A percentile compares a stretch with the other conserved stretches of the same genome.
phyloP scores from a whole-genome alignment of 2,329 filamentous ascomycete genomes.

The Pseudocercospora fijiensis region DNA sequence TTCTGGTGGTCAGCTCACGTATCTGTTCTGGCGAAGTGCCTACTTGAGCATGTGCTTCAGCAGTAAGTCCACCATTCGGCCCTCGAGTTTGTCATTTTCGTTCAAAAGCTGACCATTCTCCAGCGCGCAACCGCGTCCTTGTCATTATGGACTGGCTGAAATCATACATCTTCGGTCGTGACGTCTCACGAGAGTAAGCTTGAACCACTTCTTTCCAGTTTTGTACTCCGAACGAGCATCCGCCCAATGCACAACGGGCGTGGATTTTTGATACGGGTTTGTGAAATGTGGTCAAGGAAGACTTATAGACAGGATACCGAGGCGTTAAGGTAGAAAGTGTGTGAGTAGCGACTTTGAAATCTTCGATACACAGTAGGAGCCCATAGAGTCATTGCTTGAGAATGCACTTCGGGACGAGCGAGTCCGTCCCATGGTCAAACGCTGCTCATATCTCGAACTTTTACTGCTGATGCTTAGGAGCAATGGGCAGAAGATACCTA shows the following conservation, averaged over 20 bases:
- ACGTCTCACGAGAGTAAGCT: constrained; percentile 75
- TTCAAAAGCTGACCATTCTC: not conserved
- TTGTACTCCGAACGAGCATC: not conserved
- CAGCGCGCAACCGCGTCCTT: constrained; percentile 81
- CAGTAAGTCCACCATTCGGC: constrained; percentile 42
- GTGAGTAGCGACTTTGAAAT: not conserved
- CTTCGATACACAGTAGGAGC: not conserved
- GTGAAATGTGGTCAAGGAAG: not conserved
- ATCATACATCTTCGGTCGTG: constrained; percentile 92
- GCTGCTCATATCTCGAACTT: not conserved
- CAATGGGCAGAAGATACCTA: not conserved
- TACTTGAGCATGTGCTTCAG: constrained; percentile 99
- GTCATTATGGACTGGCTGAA: constrained; percentile 96
- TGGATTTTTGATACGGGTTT: not conserved
- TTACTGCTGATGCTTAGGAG: not conserved
- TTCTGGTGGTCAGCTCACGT: constrained; percentile 82
- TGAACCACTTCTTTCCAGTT: not conserved
- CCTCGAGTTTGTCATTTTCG: not conserved
- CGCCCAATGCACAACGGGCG: not conserved
- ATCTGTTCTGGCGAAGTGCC: constrained; percentile 96
- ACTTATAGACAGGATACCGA: not conserved
- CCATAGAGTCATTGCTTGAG: not conserved
- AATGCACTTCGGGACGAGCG: not conserved
- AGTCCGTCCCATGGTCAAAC: not conserved
- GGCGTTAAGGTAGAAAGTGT: not conserved